Base-by-base conservation (phyloP, 202 grass and related monocot species). In the Setaria italica region DNA sequence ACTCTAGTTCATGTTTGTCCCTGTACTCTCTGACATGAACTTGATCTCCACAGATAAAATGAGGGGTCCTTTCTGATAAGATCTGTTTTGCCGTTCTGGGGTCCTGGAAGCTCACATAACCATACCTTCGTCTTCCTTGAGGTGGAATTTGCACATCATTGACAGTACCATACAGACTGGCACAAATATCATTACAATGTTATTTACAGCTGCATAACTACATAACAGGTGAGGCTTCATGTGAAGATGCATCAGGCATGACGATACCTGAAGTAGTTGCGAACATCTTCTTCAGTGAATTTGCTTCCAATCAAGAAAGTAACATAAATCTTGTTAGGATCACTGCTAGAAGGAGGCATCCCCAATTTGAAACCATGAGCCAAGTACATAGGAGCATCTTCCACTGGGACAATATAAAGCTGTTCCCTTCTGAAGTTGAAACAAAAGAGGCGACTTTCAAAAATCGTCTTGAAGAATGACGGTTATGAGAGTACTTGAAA, bases 91-190 rank as follows among this genome's bases (percentile, higher is more conserved):
- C 89, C 39, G 90, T 93, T 72, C 75, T 82, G 1, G 89, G 82
- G 75, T 81, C 70, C 42, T 58, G 9, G 76, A 97, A 97, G 72
- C 92, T 90, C 56, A 97, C 95, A 87, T 91, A 94, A 56, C 95
- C 89, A 54, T 85, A 94, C 82, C 46, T 62, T 1, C 79, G 76
- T 39, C 63, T 81, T 57, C 89, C 82, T 46, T 85, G 85, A 71
- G 48, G n/a, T 6, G 89, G 95, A 42, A 97, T 93, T 68, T 30
- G 74, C 16, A 97, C 92, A 72, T 77, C 87, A 13, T 21, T 70
- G 48, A 94, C 92, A 17, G 16, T 63, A 43, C 92, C 95, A 33
- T 59, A 97, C 11, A 74, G 76, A 8, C 95, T 97, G 78, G 74
- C 32, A 81, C 12, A 79, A 51, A 81, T 62, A 77, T 41, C 51